Evolutionary conservation across 2,329 filamentous ascomycete species (phyloP), one percentile per base, ranked within the genome.

Genomic region (Colletotrichum tanaceti): DNA sequence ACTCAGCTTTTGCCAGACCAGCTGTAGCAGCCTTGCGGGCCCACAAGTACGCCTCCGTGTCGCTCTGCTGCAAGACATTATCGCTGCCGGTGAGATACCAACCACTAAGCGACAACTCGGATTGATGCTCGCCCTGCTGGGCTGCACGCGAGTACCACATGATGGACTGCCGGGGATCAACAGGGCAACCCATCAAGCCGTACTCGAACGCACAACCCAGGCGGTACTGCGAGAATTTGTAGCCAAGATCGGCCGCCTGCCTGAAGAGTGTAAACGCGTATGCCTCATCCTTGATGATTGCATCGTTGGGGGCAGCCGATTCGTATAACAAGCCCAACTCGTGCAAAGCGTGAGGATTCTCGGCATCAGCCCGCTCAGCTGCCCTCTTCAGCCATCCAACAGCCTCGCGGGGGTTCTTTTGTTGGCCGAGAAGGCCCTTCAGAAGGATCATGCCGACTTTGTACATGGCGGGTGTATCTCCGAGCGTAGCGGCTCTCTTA

Each of bases 31-130:
- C 95, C 80, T 98, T 98, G 24, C 95, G 86, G 13, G 96, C 95
- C 96, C 96, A 99, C 2, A 99, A 87, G 78, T 98, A 99, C 0
- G 96, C 96, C 78, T 99, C 96, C 0, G 93, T 97, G 74, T 99
- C 96, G 77, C 91, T 97, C 79, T 98, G 95, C 74, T 92, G 89
- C 61, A 99, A 82, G 10, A 98, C 93, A 1, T 93, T 93, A 63
- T 97, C 93, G 43, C 89, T 91, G 1, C 96, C 96, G 0, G 96
- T 99, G 52, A 99, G 83, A 77, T 99, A 99, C 94, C 94, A 96
- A n/a, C 93, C 93, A 74, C 90, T 92, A 22, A 96, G 85, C 0
- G 93, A 90, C 67, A 96, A 85, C 80, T 98, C 96, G 64, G 91
- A 91, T 78, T 98, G 94, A 77, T 98, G 96, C 81, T 99, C 96